Evolutionary conservation across 2,329 filamentous ascomycete species (phyloP), one percentile per base, ranked within the genome.

Genomic region (Pestalotiopsis sp.): DNA sequence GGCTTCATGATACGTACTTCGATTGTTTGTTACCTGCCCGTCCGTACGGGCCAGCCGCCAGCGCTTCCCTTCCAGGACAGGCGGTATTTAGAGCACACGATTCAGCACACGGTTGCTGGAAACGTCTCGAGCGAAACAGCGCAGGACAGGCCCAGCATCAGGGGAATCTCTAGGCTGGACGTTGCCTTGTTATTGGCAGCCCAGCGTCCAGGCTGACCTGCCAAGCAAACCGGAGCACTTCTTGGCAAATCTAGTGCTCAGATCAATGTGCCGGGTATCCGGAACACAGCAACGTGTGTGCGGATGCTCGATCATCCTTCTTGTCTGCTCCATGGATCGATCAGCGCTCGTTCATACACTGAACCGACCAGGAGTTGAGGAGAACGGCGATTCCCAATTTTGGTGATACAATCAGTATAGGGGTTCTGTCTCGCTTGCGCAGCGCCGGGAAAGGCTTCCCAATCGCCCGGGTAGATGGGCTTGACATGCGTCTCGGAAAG

Each of bases 221-320:
- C 59, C 59, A 62, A 62, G 59, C 31, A 62, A 40, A 62, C 59
- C 59, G 59, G 36, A 62, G 59, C 59, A 59, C 9, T 13, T 62
- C 59, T 62, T 62, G 59, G 59, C 59, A 40, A 20, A 36, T 62
- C 59, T 62, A 62, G 59, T 62, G 59, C 59, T 6, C 25, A 62
- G 59, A 62, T 40, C 31, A 62, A 7, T 62, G 59, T 62, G 59
- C 59, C 59, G 59, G 25, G n/a, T 62, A 62, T 36, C 59, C 59
- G 59, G 31, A 38, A 12, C 36, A 36, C 57, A 36, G 23, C 13
- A 36, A 36, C 31, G 20, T 36, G 27, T 23, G 4, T 59, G 27
- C 23, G 27, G 57, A 59, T 59, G 31, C 31, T 36, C 23, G 23
- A 59, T 59, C 23, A 27, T 36, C 23, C 27, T 25, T 25, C 11